Evolutionary conservation across 352 stramenopile genomes (phyloP), one percentile per base, ranked within the genome.

Genomic region (Phytophthora hibernalis): DNA sequence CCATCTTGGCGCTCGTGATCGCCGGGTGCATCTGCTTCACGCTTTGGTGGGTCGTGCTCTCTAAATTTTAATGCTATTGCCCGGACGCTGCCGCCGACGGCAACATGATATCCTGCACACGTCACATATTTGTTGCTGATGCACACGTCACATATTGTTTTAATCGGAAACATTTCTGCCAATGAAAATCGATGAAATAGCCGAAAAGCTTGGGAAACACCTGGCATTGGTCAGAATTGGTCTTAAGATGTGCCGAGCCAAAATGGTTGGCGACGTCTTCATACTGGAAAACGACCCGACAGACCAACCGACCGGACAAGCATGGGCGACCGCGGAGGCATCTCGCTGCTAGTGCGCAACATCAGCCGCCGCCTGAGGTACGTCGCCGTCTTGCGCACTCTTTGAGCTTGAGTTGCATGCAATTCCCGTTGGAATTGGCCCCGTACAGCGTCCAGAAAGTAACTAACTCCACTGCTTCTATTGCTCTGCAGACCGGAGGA

Each of bases 1-100:
- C 89, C 40, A 97, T 99, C 85, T 69, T 99, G 21, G 95, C 93
- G 55, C 87, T 97, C 44, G 95, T 99, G 45, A 98, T 99, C 71
- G 95, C 97, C 6, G 87, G 66, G 43, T 99, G 96, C 78, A 84
- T 99, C 61, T 96, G 97, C 66, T 99, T 99, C 62, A 99, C 94
- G 33, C 82, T 99, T 12, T 99, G 96, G 95, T 99, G 89, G 89
- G 83, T 83, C 35, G 80, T 96, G 54, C 71, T 96, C 44, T 92
- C 81, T 30, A 82, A 83, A 61, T 79, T 84, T 28, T 94, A 75
- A 83, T 58, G 33, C 24, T 62, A 66, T 60, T 54, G 28, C 28
- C 31, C 30, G 20, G 18, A 7, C 26, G 26, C 26, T 3, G 24
- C 24, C 24, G 3, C 24, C 24, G 24, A n/a, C 5, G 26, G n/a